These are phyloP conservation scores for Bipolaris cookei DNA, from an alignment of 2,329 filamentous ascomycete species.

Conservation along the genomic window DNA sequence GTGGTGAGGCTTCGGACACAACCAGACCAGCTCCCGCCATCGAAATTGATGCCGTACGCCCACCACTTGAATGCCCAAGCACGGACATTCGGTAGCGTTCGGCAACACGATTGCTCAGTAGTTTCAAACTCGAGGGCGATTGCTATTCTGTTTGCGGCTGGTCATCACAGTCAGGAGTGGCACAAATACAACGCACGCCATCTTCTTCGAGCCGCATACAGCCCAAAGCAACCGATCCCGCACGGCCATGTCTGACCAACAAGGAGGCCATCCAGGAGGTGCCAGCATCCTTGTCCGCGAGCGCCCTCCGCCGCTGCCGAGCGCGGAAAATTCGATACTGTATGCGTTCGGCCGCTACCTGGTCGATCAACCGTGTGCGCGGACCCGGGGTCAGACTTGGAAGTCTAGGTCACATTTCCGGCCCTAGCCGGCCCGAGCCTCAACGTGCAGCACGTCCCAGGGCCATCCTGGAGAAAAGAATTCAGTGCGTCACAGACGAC, in stretches of 20 bases:
- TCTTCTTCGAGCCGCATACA: constrained; percentile 15
- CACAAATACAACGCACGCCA: constrained; percentile 34
- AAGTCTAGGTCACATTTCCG: constrained; percentile 30
- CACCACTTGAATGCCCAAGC: constrained; percentile 37
- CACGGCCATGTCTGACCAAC: constrained; percentile 19
- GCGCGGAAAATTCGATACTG: constrained; percentile 27
- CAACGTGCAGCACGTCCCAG: constrained; percentile 33
- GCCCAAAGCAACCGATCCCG: constrained; percentile 16
- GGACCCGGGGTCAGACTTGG: constrained; percentile 25
- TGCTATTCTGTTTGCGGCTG: constrained; percentile 33
- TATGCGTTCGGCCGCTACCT: constrained; percentile 28
- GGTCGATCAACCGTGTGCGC: constrained; percentile 40
- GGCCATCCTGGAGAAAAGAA: constrained; percentile 16
- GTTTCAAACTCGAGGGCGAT: constrained; percentile 24
- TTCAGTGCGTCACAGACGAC: constrained; percentile 12
- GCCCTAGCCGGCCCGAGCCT: constrained; percentile 41
- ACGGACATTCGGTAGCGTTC: constrained; percentile 40
- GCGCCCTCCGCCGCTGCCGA: constrained; percentile 22
- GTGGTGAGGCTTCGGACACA: constrained; percentile 31
- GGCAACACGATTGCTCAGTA: constrained; percentile 29
- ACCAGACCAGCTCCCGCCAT: constrained; percentile 37
- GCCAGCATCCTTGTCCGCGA: constrained; percentile 20
- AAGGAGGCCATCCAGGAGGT: constrained; percentile 17
- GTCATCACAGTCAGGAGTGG: constrained; percentile 27
- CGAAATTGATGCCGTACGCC: constrained; percentile 39